phyloP scores from a whole-genome alignment of 1,284 basidiomycete genomes.

The Cutaneotrichosporon daszewskae region DNA sequence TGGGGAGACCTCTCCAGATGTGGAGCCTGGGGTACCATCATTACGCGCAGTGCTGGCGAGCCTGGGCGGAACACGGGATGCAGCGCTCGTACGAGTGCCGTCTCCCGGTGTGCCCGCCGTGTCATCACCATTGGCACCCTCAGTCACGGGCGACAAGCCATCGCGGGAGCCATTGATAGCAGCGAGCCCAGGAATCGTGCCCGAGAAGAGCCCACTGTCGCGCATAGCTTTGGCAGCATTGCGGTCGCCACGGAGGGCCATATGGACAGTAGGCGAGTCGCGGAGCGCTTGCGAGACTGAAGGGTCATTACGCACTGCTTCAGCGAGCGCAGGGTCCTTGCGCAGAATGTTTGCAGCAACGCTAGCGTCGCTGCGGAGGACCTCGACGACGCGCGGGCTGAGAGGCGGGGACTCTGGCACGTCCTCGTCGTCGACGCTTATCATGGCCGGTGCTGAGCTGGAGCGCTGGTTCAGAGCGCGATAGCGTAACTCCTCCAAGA shows the following conservation, averaged over 20 bases:
- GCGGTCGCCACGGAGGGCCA: background rate
- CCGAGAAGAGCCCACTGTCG: background rate
- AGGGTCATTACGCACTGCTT: background rate
- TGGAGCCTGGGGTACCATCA: too few relatives aligned
- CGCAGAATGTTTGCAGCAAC: background rate
- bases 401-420: slow-evolving; percentile 39
- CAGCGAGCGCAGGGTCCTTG: background rate
- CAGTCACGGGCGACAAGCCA: too few relatives aligned
- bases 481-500: slow-evolving; percentile 44
- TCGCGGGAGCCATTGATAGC: too few relatives aligned
- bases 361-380: background rate
- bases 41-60: too few relatives aligned
- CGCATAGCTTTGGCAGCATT: background rate
- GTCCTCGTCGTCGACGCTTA: slow-evolving; percentile 18
- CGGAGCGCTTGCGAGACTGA: background rate
- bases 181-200: too few relatives aligned
- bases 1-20: too few relatives aligned
- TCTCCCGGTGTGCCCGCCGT: too few relatives aligned
- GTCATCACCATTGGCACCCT: too few relatives aligned
- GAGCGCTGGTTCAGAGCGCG: slow-evolving; percentile 31
- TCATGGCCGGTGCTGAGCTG: slow-evolving; percentile 26
- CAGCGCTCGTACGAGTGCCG: too few relatives aligned
- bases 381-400: background rate
- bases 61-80: too few relatives aligned
- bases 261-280: background rate